phyloP scores from a whole-genome alignment of 2,329 filamentous ascomycete species.

The Erysiphe neolycopersici region DNA sequence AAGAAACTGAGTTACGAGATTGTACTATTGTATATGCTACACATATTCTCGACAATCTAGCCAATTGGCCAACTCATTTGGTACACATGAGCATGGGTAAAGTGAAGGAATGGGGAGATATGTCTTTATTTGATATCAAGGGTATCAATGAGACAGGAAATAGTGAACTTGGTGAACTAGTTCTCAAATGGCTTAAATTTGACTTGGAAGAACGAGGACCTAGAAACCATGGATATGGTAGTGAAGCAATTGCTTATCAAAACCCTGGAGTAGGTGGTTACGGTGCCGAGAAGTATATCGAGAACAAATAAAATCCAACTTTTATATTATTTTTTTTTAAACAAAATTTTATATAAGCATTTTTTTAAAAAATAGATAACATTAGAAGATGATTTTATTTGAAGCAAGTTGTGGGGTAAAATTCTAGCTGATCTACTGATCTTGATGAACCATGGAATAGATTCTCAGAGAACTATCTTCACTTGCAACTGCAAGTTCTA shows the following conservation, averaged over 20 bases:
- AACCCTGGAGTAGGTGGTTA: conserved; percentile 35
- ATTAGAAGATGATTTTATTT: too few species aligned
- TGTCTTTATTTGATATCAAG: conserved; percentile 34
- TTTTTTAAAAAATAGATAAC: too few species aligned
- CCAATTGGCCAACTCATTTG: conserved; percentile 81
- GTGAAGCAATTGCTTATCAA: conserved; percentile 22
- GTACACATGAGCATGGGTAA: conserved; percentile 84
- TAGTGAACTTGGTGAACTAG: conserved; percentile 62
- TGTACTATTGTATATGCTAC: conserved; percentile 96
- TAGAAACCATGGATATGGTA: conserved; percentile 20
- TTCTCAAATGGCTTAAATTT: conserved; percentile 61
- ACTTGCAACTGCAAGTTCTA: conserved; percentile 15
- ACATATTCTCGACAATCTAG: conserved; percentile 86
- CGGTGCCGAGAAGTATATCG: conserved; percentile 19
- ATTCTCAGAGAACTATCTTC: conserved; percentile 34
- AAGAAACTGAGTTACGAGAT: conserved; percentile 53
- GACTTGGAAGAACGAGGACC: conserved; percentile 61
- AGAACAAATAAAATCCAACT: too few species aligned
- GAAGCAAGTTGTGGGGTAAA: too few species aligned
- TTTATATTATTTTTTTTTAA: too few species aligned
- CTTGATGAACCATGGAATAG: conserved; percentile 16
- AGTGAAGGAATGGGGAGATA: conserved; percentile 62
- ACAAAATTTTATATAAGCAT: too few species aligned
- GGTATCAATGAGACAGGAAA: conserved; percentile 30
- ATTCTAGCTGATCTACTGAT: neutral